Conservation (phyloP, 352 stramenopile species). For the Phytophthora fragariae region DNA sequence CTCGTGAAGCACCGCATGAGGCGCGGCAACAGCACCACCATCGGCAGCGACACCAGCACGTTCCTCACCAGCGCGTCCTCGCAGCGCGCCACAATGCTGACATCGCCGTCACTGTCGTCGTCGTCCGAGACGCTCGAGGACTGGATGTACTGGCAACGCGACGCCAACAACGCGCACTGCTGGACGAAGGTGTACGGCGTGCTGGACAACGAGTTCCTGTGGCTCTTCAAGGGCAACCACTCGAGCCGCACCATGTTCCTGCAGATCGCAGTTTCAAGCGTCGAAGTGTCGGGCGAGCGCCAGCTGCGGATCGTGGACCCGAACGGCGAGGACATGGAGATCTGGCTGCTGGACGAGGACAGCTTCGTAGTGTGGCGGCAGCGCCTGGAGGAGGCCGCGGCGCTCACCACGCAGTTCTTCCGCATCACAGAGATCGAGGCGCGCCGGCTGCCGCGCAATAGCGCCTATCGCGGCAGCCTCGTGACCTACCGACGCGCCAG, state of each 20-base stretch:
- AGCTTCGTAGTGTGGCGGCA: constrained; percentile 60
- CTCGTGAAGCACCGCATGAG: constrained; percentile 35
- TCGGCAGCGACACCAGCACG: constrained; percentile 41
- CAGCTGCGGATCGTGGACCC: constrained; percentile 76
- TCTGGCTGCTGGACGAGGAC: constrained; percentile 68
- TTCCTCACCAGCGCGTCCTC: constrained; percentile 47
- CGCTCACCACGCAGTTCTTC: constrained; percentile 74
- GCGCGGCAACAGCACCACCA: constrained; percentile 41
- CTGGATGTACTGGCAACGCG: constrained; percentile 89
- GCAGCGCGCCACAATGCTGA: constrained; percentile 57
- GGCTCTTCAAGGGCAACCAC: constrained; percentile 80
- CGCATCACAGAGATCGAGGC: constrained; percentile 62
- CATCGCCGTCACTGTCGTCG: constrained; percentile 40
- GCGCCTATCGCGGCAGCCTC: constrained; percentile 73
- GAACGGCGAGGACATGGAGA: constrained; percentile 80
- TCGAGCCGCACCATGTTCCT: constrained; percentile 64
- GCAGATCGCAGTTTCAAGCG: constrained; percentile 78
- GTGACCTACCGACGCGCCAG: constrained; percentile 64
- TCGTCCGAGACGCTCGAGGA: constrained; percentile 59
- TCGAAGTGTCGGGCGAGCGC: constrained; percentile 69
- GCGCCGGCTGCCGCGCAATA: constrained; percentile 63
- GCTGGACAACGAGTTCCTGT: constrained; percentile 84
- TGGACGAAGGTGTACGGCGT: constrained; percentile 87
- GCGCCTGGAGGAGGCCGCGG: constrained; percentile 67
- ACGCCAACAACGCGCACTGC: constrained; percentile 67